Percentiles rank a stretch among this genome's conserved stretches.
Conservation (phyloP, 1,139 yeast genomes). For the Eremothecium gossypii region DNA sequence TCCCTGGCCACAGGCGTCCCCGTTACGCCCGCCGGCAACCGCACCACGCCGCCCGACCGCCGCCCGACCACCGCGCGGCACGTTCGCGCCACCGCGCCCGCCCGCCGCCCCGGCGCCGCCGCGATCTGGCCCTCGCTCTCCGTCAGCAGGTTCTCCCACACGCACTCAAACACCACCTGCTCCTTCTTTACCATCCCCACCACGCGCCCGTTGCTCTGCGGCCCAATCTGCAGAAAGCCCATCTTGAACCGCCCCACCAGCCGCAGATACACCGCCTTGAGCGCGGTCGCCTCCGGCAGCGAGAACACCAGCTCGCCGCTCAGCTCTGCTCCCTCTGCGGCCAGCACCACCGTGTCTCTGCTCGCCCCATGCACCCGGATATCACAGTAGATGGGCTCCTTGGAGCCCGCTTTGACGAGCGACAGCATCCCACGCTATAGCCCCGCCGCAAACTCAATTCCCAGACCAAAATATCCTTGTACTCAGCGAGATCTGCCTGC, state of each 20-base stretch:
- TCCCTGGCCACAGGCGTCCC: constrained; percentile 34
- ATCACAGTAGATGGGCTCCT: constrained; percentile 25
- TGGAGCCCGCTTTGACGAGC: constrained; percentile 6
- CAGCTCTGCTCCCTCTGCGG: constrained; percentile 17
- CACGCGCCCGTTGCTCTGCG: constrained; percentile 32
- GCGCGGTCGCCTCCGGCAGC: constrained; percentile 42
- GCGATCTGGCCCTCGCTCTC: constrained; percentile 37
- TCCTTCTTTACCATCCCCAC: constrained; percentile 44
- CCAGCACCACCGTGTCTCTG: constrained; percentile 37
- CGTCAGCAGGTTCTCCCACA: constrained; percentile 52
- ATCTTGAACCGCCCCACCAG: constrained; percentile 47
- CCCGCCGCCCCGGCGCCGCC: neutral
- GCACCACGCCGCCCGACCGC: constrained; percentile 18
- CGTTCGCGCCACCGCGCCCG: neutral
- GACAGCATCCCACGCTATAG: constrained; percentile 4
- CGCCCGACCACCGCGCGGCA: neutral
- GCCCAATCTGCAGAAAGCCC: constrained; percentile 41
- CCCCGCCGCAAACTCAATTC: no score
- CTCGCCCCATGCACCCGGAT: constrained; percentile 40
- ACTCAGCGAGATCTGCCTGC: no score
- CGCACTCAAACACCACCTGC: constrained; percentile 40
- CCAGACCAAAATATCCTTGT: no score
- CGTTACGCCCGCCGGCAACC: constrained; percentile 24
- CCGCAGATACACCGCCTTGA: constrained; percentile 39
- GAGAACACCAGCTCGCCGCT: constrained; percentile 51